phyloP scores from a whole-genome alignment of 768 basidiomycete species.

The Scleroderma citrinum region DNA sequence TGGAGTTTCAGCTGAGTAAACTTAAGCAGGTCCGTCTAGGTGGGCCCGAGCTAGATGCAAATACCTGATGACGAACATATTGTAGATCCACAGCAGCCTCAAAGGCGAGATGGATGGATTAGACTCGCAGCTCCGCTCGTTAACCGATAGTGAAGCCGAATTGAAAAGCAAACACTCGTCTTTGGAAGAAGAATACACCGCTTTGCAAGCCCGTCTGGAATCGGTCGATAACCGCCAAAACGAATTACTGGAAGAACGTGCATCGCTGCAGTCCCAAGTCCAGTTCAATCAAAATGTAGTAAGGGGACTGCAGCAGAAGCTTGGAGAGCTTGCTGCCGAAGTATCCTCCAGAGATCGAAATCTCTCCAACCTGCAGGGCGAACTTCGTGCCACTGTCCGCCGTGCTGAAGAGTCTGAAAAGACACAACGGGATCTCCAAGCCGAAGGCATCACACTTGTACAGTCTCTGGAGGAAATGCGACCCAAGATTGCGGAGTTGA shows the following conservation, averaged over 20 bases:
- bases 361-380: conserved; percentile 56
- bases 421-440: conserved; percentile 65
- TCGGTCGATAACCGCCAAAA: conserved; percentile 43
- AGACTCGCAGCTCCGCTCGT: conserved; percentile 39
- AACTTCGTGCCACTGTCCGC: conserved; percentile 55
- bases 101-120: conserved; percentile 59
- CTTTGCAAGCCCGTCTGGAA: conserved; percentile 38
- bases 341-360: conserved; percentile 48
- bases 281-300: conserved; percentile 41
- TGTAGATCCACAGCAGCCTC: conserved; percentile 49
- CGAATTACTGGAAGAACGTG: conserved; percentile 42
- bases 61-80: neutral
- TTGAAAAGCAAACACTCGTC: conserved; percentile 44
- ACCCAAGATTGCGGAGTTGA: conserved; percentile 78
- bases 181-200: conserved; percentile 37
- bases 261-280: conserved; percentile 43
- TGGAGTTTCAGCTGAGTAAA: conserved; percentile 77
- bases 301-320: conserved; percentile 52
- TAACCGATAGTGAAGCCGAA: conserved; percentile 39
- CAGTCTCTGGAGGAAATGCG: conserved; percentile 81
- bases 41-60: neutral
- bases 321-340: conserved; percentile 49
- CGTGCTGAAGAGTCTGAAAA: conserved; percentile 73
- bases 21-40: conserved; percentile 57
- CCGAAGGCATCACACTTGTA: conserved; percentile 74